phyloP scores from a whole-genome alignment of 1,139 yeast genomes.

The Zygosaccharomyces sapae region DNA sequence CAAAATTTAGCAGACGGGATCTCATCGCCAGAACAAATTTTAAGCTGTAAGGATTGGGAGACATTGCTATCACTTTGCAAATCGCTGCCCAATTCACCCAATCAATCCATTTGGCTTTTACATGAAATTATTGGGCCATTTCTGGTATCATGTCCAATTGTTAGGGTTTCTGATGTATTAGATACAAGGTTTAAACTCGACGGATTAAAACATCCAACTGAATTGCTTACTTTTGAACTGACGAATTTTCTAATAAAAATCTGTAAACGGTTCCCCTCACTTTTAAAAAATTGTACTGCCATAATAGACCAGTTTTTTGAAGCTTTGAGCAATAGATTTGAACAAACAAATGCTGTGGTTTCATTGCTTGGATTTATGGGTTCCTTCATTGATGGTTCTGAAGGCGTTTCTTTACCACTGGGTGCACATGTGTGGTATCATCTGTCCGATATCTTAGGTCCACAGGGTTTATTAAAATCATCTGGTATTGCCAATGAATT shows the following conservation, averaged over 20 bases:
- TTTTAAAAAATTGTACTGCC: constrained; percentile 21
- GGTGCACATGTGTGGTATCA: constrained; percentile 15
- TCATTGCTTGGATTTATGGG: constrained; percentile 34
- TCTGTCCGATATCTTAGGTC: constrained; percentile 19
- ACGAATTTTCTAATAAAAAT: constrained; percentile 36
- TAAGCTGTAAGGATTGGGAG: constrained; percentile 56
- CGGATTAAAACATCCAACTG: constrained; percentile 45
- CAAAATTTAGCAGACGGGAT: constrained; percentile 24
- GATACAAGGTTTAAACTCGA: constrained; percentile 43
- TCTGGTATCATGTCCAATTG: constrained; percentile 56
- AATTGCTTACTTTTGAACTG: constrained; percentile 37
- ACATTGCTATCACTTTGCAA: constrained; percentile 64
- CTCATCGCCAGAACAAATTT: constrained; percentile 43
- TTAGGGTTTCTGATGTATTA: constrained; percentile 46
- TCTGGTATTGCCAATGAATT: constrained; percentile 23
- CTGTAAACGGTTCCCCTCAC: constrained; percentile 35
- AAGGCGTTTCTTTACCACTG: constrained; percentile 18
- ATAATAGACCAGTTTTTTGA: constrained; percentile 33
- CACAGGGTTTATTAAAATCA: constrained; percentile 17
- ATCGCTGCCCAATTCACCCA: constrained; percentile 39
- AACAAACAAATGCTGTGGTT: constrained; percentile 27
- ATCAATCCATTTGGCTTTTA: constrained; percentile 51
- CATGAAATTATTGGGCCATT: constrained; percentile 51
- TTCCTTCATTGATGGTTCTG: constrained; percentile 25
- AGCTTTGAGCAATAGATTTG: constrained; percentile 22